Evolutionary conservation across 306 rosid species (phyloP).

Genomic region (Datisca glomerata): DNA sequence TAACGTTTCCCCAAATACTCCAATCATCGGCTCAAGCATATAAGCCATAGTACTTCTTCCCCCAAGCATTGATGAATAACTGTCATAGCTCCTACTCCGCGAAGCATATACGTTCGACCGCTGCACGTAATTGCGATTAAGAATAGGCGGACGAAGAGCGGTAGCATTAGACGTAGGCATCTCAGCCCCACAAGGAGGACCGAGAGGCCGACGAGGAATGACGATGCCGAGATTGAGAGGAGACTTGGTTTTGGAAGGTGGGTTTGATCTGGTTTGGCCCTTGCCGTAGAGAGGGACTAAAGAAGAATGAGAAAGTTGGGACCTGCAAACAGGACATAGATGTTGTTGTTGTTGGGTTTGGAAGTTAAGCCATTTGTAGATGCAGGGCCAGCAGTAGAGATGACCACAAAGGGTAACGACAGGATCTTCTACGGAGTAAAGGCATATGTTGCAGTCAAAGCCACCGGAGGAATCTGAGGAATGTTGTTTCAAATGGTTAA

Average conservation of each 20-base stretch:
- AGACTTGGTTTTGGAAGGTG: conserved; percentile 31
- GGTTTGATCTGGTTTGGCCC: conserved; percentile 26
- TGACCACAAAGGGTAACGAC: conserved; percentile 95
- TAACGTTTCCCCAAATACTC: conserved; percentile 49
- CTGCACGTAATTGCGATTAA: too few relatives aligned
- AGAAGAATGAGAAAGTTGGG: conserved; percentile 52
- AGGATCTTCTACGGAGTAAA: conserved; percentile 67
- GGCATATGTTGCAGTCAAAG: conserved; percentile 86
- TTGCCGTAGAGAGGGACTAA: conserved; percentile 70
- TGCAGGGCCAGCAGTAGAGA: conserved; percentile 95
- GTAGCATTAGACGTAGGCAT: conserved; percentile 12
- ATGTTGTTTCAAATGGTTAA: conserved; percentile 5
- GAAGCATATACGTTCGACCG: too few relatives aligned
- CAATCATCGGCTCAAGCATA: conserved; percentile 26
- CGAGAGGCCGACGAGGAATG: conserved; percentile 53
- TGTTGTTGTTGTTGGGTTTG: conserved; percentile 19
- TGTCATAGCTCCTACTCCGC: too few relatives aligned
- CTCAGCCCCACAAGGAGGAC: conserved; percentile 28
- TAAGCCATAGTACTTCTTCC: conserved; percentile 19
- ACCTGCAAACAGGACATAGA: conserved; percentile 86
- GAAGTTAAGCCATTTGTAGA: conserved; percentile 65
- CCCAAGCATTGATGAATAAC: too few relatives aligned
- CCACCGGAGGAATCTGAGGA: conserved; percentile 24
- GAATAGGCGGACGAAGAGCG: conserved; percentile 21
- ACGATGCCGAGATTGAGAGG: conserved; percentile 22